Base-by-base conservation (phyloP, 2,329 filamentous ascomycete species). In the Dactylella cylindrospora region DNA sequence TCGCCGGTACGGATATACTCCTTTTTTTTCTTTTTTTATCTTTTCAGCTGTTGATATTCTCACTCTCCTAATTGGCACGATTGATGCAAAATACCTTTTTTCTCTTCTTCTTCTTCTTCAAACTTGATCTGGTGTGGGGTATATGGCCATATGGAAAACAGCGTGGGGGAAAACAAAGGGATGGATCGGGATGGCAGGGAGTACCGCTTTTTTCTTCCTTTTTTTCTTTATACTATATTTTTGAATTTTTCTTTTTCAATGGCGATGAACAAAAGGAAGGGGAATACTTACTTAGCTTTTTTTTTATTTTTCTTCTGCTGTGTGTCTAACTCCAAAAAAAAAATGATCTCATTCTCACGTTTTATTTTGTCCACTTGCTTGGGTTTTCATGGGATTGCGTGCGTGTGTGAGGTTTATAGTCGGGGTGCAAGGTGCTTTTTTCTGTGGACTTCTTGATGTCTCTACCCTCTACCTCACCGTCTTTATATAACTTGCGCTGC, bases 11-110 rank as follows among this genome's bases (percentile, higher is more conserved):
- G 32, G 28, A 36, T n/a, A n/a, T n/a, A n/a, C 29, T 44, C 25
- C 40, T 10, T 22, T 43, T 29, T 53, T 19, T 35, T 47, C 22
- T 26, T 13, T 38, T n/a, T 31, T 32, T 33, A 39, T 61, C 31
- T 43, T 54, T 62, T 62, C 57, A 39, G 41, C 26, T 62, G 49
- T 62, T 54, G 49, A 62, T 62, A 62, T 54, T 60, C 35, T 23
- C 39, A 49, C n/a, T n/a, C n/a, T n/a, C n/a, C n/a, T n/a, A n/a
- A n/a, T n/a, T n/a, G n/a, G n/a, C n/a, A n/a, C 31, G 43, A 43
- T 52, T 52, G 46, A 52, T 52, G 52, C 26, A 19, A 20, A 40
- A 3, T n/a, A n/a, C n/a, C n/a, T n/a, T n/a, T n/a, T n/a, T n/a
- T n/a, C n/a, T n/a, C n/a, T n/a, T 22, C 5, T 38, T 38, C 10